Evolutionary conservation across 1,284 basidiomycete genomes (phyloP), one percentile per base, ranked within the genome.

Genomic region (Schizophyllum amplum): DNA sequence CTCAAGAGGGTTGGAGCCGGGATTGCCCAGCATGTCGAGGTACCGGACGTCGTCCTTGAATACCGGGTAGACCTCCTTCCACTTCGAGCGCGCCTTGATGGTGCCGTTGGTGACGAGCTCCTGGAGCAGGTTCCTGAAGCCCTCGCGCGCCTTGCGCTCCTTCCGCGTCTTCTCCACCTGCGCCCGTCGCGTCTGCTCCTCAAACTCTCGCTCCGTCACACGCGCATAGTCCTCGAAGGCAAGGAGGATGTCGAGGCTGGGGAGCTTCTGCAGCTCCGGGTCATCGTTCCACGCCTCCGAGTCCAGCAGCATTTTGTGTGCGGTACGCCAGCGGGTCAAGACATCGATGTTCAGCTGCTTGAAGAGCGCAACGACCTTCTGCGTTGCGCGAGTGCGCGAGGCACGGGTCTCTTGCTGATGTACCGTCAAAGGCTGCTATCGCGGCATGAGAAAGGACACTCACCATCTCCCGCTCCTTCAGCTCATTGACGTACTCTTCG

Each of bases 1-100:
- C 63, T 99, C 96, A 47, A 99, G 78, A 1, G 96, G 94, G 61
- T 90, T 93, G 1, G 92, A 96, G 15, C 97, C 97, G 4, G 92
- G 89, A 66, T 90, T 90, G 1, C 94, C 95, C 5, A 98, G 83
- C 68, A 98, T 82, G 59, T 82, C 78, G 26, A 86, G 75, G 72
- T 98, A 97, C n/a, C 93, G 84, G 50, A 80, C 75, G 65, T 98
- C 92, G 26, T 85, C 75, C 23, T 79, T 77, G 72, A 99, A 84
- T 22, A 77, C 69, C 0, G 90, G 86, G 63, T 92, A 92, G 23
- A 94, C 80, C 33, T 90, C 80, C 69, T 94, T 94, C 95, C 95
- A 99, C 67, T 94, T 96, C 2, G 86, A 84, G 25, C 86, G 82
- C 5, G 94, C 86, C 54, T 82, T 86, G 69, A 99, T 82, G 53